These are phyloP conservation scores for Capronia epimyces DNA, from an alignment of 2,329 filamentous ascomycete species.

Conservation along the genomic window DNA sequence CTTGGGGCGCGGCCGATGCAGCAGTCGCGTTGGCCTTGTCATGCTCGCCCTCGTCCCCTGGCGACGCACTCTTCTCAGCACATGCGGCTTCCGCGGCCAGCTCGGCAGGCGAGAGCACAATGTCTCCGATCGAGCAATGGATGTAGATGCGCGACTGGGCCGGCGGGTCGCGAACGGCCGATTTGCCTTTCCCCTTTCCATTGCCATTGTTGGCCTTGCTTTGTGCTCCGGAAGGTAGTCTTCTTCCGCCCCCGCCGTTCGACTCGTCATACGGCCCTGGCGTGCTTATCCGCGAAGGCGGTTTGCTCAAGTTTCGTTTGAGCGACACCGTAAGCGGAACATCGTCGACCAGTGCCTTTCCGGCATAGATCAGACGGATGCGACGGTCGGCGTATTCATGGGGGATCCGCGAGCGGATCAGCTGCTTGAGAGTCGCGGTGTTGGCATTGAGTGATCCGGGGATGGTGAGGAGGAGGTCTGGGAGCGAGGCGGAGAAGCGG, in stretches of 20 bases:
- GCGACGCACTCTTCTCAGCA: constrained; percentile 5
- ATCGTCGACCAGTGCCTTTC: constrained; percentile 74
- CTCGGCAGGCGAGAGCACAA: constrained; percentile 62
- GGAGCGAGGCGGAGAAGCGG: constrained; percentile 80
- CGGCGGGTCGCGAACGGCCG: constrained; percentile 49
- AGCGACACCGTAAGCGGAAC: constrained; percentile 64
- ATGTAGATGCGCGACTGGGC: constrained; percentile 64
- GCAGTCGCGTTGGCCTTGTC: not conserved
- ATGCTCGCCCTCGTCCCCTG: not conserved
- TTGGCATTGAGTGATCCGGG: constrained; percentile 48
- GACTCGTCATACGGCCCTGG: constrained; percentile 20
- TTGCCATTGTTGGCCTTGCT: constrained; percentile 2
- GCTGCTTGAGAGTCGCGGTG: constrained; percentile 71
- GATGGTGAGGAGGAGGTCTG: constrained; percentile 77
- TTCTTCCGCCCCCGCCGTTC: constrained; percentile 25
- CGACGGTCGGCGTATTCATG: constrained; percentile 59
- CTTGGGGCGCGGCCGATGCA: constrained; percentile 7
- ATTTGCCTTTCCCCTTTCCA: constrained; percentile 61
- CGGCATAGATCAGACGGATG: constrained; percentile 83
- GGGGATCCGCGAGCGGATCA: constrained; percentile 68
- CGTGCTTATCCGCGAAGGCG: constrained; percentile 42
- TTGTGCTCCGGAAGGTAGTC: not conserved
- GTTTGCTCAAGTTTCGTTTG: constrained; percentile 51
- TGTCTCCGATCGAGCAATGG: constrained; percentile 83
- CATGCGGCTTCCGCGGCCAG: constrained; percentile 59